These are phyloP conservation scores for Salix arbutifolia DNA, from an alignment of 345 rosid species.

Conservation along the genomic window DNA sequence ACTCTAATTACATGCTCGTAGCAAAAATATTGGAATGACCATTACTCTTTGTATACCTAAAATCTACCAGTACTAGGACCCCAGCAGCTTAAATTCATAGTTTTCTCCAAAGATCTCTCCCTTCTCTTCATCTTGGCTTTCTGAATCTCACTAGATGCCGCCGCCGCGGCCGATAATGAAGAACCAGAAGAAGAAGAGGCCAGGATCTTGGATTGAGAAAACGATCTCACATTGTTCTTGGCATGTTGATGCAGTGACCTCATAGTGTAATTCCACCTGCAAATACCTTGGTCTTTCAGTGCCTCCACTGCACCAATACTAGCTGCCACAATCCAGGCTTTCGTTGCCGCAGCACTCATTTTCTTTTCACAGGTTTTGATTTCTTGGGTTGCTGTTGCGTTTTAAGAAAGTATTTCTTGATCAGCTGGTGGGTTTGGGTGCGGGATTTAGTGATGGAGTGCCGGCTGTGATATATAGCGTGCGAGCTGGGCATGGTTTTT, in stretches of 20 bases:
- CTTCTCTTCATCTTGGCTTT: constrained; percentile 12
- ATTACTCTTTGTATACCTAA: constrained; percentile 1
- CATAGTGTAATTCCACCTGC: constrained; percentile 59
- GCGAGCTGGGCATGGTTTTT: not conserved
- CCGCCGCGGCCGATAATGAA: not conserved
- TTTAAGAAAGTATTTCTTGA: not conserved
- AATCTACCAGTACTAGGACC: constrained; percentile 45
- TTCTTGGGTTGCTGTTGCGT: not conserved
- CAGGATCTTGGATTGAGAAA: not conserved
- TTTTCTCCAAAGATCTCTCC: constrained; percentile 24
- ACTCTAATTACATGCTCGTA: not conserved
- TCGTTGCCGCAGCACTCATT: constrained; percentile 8
- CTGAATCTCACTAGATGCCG: constrained; percentile 3
- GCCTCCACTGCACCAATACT: constrained; percentile 65
- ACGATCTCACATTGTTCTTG: constrained; percentile 28
- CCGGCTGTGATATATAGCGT: not conserved
- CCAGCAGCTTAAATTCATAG: constrained; percentile 39
- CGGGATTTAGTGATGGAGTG: not conserved
- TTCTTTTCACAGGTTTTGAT: not conserved
- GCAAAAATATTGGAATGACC: not conserved
- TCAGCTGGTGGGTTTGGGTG: not conserved
- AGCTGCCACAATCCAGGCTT: constrained; percentile 51
- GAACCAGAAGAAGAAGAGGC: constrained; percentile 4
- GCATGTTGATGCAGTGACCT: constrained; percentile 42
- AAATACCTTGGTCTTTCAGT: constrained; percentile 65